phyloP scores from a whole-genome alignment of 83 land plant genomes.

The Picea abies region DNA sequence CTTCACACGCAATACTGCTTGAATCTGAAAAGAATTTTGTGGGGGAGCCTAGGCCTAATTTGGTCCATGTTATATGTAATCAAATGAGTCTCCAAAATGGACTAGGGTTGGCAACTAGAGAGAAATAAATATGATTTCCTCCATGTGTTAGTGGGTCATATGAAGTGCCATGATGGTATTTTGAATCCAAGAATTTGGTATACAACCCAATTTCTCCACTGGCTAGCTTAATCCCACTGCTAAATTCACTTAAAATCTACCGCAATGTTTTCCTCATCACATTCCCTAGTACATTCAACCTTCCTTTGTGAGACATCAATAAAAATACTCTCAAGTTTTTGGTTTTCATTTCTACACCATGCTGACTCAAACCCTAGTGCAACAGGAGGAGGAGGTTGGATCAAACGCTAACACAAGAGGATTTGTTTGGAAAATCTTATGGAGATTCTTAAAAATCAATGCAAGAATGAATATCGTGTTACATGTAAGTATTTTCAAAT shows the following conservation, averaged over 20 bases:
- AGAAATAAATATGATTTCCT: slow-evolving; percentile 91
- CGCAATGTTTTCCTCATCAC: slow-evolving; percentile 93
- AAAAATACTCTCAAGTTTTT: slow-evolving; percentile 71
- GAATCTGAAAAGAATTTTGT: too few species aligned
- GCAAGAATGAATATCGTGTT: too few species aligned
- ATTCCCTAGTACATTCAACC: slow-evolving; percentile 94
- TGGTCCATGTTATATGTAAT: too few species aligned
- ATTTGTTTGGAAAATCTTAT: too few species aligned
- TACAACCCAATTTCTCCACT: slow-evolving; percentile 53
- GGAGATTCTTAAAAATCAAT: too few species aligned
- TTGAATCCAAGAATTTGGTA: slow-evolving; percentile 52
- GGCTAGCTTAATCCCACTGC: slow-evolving; percentile 81
- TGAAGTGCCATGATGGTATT: slow-evolving; percentile 97
- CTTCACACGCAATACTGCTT: too few species aligned
- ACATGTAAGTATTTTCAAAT: too few species aligned
- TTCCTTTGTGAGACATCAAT: slow-evolving; percentile 98
- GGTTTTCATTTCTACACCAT: too few species aligned
- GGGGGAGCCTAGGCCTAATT: too few species aligned
- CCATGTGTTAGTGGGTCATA: slow-evolving; percentile 95
- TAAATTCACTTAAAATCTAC: slow-evolving; percentile 95
- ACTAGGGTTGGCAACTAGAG: slow-evolving; percentile 97
- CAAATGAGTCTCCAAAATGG: slow-evolving; percentile 2
- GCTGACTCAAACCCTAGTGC: too few species aligned
- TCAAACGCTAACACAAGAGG: too few species aligned
- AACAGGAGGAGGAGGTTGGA: too few species aligned